These are phyloP conservation scores for Pestalotiopsis fici DNA, from an alignment of 2,329 filamentous ascomycete species.

Conservation along the genomic window DNA sequence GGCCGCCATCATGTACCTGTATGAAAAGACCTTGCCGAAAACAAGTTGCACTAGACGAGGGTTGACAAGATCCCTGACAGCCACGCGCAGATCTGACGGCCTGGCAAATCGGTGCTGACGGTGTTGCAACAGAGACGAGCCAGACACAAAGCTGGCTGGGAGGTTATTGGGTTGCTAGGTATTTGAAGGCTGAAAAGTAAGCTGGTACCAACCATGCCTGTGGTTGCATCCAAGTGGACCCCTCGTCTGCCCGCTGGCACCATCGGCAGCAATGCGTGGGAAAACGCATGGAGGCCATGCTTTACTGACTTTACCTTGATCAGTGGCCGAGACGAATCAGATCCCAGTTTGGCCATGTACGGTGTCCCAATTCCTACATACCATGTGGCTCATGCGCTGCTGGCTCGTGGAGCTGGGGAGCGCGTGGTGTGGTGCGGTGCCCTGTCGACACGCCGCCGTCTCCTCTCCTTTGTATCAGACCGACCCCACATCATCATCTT, in stretches of 20 bases:
- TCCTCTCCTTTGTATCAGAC: not conserved
- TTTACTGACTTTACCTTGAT: not conserved
- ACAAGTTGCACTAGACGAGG: conserved; percentile 21
- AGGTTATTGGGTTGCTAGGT: not conserved
- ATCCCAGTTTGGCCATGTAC: not conserved
- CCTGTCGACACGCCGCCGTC: not conserved
- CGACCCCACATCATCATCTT: not conserved
- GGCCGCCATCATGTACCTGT: not conserved
- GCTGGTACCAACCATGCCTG: not conserved
- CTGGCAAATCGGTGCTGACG: conserved; percentile 9
- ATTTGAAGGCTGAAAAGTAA: not conserved
- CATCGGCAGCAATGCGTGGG: conserved; percentile 8
- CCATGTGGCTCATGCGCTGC: not conserved
- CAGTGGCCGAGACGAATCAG: not conserved
- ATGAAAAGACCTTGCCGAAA: conserved; percentile 19
- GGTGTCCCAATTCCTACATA: not conserved
- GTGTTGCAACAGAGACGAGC: not conserved
- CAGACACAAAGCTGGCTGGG: no score
- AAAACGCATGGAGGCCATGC: conserved; percentile 3
- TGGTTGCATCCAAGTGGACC: conserved; percentile 7
- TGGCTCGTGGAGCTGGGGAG: not conserved
- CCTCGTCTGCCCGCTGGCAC: not conserved
- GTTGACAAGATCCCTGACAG: conserved; percentile 35
- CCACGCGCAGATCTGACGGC: conserved; percentile 37
- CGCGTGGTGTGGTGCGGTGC: not conserved